Evolutionary conservation across 257 asterid genomes (phyloP).

Genomic region (Lavandula angustifolia): DNA sequence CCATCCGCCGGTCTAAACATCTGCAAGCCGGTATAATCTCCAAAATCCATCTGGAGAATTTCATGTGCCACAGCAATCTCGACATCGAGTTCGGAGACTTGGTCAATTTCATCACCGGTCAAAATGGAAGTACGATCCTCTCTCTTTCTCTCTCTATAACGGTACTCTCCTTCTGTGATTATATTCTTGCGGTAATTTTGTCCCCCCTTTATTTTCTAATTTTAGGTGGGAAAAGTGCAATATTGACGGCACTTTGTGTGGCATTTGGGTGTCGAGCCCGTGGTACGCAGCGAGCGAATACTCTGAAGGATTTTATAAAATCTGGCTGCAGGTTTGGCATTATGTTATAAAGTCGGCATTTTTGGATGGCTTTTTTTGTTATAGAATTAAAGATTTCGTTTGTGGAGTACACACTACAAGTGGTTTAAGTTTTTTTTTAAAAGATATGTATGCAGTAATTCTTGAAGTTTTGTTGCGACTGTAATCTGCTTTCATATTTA

Average conservation of each 20-base stretch:
- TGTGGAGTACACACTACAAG: neutral
- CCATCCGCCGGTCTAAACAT: slow-evolving; percentile 34
- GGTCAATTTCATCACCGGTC: slow-evolving; percentile 93
- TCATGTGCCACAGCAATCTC: slow-evolving; percentile 90
- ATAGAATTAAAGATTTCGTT: neutral
- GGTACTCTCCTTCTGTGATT: neutral
- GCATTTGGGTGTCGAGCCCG: slow-evolving; percentile 97
- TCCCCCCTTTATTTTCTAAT: neutral
- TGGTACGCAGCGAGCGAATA: slow-evolving; percentile 82
- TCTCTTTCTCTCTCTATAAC: neutral
- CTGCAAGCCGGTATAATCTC: slow-evolving; percentile 74
- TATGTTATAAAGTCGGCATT: slow-evolving; percentile 4
- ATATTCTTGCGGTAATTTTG: neutral
- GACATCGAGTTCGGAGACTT: slow-evolving; percentile 76
- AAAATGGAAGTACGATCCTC: slow-evolving; percentile 78
- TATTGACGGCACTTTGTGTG: slow-evolving; percentile 82
- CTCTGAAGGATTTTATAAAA: slow-evolving; percentile 85
- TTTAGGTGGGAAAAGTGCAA: slow-evolving; percentile 95
- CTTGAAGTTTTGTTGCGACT: neutral
- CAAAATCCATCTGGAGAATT: slow-evolving; percentile 72
- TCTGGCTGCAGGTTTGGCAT: slow-evolving; percentile 77
- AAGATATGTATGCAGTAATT: neutral
- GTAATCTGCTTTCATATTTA: neutral
- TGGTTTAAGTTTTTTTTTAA: neutral
- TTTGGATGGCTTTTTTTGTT: neutral